phyloP scores from a whole-genome alignment of 2,329 filamentous ascomycete genomes.

The Coniella vitis region DNA sequence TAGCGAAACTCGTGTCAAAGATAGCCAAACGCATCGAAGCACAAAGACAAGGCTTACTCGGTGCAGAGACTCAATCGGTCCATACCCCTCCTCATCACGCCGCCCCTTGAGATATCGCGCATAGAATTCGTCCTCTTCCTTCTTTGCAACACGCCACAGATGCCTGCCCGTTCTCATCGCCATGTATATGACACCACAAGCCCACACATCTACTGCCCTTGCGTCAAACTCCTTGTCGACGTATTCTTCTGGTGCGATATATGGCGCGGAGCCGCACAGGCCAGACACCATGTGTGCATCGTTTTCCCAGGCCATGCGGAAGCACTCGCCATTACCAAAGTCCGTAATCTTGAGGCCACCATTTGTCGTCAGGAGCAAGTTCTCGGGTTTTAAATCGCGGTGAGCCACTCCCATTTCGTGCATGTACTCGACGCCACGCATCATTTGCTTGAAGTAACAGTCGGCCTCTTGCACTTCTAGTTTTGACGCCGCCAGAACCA shows the following conservation, averaged over 20 bases:
- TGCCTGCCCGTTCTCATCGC: conserved; percentile 96
- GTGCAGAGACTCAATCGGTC: conserved; percentile 90
- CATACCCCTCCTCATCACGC: conserved; percentile 90
- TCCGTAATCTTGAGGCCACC: conserved; percentile 96
- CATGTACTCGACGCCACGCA: conserved; percentile 98
- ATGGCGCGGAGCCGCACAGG: conserved; percentile 91
- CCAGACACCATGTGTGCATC: conserved; percentile 98
- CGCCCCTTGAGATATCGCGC: conserved; percentile 88
- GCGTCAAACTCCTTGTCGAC: conserved; percentile 93
- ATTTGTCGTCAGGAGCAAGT: conserved; percentile 85
- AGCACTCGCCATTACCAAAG: conserved; percentile 98
- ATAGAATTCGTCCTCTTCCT: conserved; percentile 96
- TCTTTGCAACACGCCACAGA: conserved; percentile 93
- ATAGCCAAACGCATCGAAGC: background rate
- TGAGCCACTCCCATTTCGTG: conserved; percentile 99
- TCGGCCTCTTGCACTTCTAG: conserved; percentile 90
- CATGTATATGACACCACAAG: conserved; percentile 99
- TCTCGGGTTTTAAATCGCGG: conserved; percentile 93
- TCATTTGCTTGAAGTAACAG: conserved; percentile 98
- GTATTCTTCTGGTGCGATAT: conserved; percentile 97
- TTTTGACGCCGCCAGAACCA: conserved; percentile 85
- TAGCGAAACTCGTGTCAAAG: background rate
- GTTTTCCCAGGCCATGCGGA: conserved; percentile 99
- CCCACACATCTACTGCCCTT: conserved; percentile 96
- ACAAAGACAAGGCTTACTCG: conserved; percentile 55